Conservation (phyloP, 106 monocot genomes). For the Dendrobium huoshanense region DNA sequence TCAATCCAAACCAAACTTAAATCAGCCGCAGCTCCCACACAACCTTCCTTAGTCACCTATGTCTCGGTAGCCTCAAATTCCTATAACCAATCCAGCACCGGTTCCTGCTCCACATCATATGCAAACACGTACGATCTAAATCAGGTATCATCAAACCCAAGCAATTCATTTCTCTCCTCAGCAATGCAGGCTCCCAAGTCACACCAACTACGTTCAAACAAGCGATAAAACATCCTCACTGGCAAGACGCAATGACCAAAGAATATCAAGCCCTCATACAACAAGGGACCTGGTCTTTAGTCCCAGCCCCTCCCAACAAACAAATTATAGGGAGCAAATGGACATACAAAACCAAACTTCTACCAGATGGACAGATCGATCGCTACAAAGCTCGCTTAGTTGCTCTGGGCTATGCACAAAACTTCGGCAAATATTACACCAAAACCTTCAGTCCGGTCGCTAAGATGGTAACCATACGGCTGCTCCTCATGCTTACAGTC, state of each 20-base stretch:
- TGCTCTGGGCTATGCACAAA: not conserved
- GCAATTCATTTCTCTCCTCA: no score
- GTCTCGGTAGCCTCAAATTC: no score
- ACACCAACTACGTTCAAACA: not conserved
- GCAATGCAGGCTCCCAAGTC: no score
- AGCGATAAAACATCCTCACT: not conserved
- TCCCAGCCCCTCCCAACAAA: not conserved
- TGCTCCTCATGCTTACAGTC: not conserved
- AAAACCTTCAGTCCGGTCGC: slow-evolving; percentile 13
- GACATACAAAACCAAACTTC: not conserved
- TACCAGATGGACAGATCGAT: not conserved
- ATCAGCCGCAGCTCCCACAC: no score
- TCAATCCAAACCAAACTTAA: no score
- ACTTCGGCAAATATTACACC: no score
- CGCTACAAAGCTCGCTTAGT: not conserved
- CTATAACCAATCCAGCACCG: no score
- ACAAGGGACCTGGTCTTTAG: slow-evolving; percentile 5
- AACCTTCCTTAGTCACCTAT: no score
- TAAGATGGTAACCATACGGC: not conserved
- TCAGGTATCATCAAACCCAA: no score
- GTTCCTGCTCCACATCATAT: no score
- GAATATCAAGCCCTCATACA: slow-evolving; percentile 1
- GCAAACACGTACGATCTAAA: no score
- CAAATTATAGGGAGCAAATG: no score
- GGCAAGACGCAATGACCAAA: slow-evolving; percentile 4